A percentile compares a stretch with the other conserved stretches of the same genome.
Conservation (phyloP, 768 basidiomycete genomes). For the Kondoa subrosea region DNA sequence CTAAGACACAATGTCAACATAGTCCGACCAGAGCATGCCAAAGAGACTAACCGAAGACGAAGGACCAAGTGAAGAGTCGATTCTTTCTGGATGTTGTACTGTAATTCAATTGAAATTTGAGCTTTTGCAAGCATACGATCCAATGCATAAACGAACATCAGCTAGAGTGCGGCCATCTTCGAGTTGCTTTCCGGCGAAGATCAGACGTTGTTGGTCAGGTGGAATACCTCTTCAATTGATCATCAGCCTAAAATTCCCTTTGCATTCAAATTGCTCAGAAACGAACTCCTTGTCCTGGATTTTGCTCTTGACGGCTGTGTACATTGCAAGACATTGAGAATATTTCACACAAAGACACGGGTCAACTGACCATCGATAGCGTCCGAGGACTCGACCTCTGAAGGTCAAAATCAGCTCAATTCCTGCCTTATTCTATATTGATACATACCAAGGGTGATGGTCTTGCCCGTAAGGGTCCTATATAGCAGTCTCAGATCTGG, state of each 20-base stretch:
- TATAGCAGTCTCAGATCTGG: background rate
- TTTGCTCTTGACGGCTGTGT: constrained; percentile 93
- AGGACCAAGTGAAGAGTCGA: constrained; percentile 43
- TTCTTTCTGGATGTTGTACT: constrained; percentile 98
- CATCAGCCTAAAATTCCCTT: constrained; percentile 5
- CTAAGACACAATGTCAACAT: constrained; percentile 44
- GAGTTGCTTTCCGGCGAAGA: constrained; percentile 92
- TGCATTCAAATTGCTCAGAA: background rate
- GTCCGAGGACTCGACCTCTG: constrained; percentile 76
- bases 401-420: background rate
- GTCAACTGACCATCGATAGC: constrained; percentile 56
- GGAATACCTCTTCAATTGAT: constrained; percentile 43
- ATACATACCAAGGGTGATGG: constrained; percentile 41
- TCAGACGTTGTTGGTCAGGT: constrained; percentile 85
- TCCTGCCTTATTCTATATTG: background rate
- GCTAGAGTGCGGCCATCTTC: constrained; percentile 80
- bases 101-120: constrained; percentile 86
- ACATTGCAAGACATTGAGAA: constrained; percentile 1
- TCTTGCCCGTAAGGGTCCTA: constrained; percentile 34
- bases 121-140: background rate
- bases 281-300: constrained; percentile 39
- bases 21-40: background rate
- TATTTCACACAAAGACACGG: background rate
- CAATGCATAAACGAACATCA: constrained; percentile 36
- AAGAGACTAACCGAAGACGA: background rate